Evolutionary conservation across 2,329 filamentous ascomycete species (phyloP).

Genomic region (Chaetomium strumarium): DNA sequence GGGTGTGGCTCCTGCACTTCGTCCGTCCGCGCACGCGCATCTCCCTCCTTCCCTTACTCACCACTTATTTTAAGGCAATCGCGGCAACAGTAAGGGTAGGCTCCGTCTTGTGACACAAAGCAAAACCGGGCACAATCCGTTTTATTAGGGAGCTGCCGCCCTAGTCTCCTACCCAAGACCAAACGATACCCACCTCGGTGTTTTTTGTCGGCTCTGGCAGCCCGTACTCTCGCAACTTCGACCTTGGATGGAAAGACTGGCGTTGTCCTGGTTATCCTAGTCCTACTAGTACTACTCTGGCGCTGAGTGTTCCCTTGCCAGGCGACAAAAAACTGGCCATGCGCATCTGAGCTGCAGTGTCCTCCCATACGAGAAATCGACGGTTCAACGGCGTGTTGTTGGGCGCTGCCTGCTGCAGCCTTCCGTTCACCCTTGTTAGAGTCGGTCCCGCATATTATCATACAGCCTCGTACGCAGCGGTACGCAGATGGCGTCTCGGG

Average conservation of each 20-base stretch:
- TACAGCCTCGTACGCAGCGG: not conserved
- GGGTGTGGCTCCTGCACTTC: not conserved
- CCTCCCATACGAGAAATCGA: not conserved
- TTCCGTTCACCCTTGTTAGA: not conserved
- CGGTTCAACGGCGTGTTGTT: not conserved
- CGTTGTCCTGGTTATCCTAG: not conserved
- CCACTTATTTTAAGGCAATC: not conserved
- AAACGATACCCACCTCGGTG: no score
- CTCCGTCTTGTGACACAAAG: not conserved
- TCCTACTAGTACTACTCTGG: no score
- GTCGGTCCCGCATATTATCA: not conserved
- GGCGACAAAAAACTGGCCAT: no score
- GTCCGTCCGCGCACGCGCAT: not conserved
- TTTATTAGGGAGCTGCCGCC: not conserved
- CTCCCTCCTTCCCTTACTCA: not conserved
- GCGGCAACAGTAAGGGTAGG: not conserved
- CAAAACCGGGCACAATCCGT: not conserved
- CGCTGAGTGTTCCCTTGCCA: no score
- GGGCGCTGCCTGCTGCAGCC: not conserved
- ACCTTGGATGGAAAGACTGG: not conserved
- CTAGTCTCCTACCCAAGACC: not conserved
- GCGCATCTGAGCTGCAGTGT: not conserved
- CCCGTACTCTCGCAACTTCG: no score
- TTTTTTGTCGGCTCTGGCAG: no score
- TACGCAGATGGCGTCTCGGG: conserved; percentile 8